Evolutionary conservation across 257 asterid genomes (phyloP), one percentile per base, ranked within the genome.

Genomic region (Fraxinus americana): DNA sequence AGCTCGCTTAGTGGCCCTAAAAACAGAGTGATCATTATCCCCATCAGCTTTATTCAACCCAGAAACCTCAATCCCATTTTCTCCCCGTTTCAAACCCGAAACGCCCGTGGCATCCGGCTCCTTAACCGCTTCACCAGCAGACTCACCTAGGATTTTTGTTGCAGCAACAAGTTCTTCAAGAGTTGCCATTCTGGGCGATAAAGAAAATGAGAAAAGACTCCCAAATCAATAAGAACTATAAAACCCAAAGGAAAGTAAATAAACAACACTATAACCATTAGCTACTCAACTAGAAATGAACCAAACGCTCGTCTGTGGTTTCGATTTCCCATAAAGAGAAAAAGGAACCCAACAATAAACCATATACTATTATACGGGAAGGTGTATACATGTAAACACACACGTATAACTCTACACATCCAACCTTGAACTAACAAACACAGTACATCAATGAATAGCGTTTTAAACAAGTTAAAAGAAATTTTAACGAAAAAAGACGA

Each of bases 141-240:
- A 54, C 10, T 17, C 65, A 2, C 27, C 76, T n/a, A 80, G 77
- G 21, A 75, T 36, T 75, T 80, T 77, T 12, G 86, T 27, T 48
- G 85, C 81, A 43, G 79, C 83, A 38, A 29, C 84, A 17, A 81
- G 72, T 45, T 83, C 86, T 75, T 80, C 83, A 27, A 75, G 74
- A 71, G 80, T 67, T 16, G 73, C 83, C 86, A 85, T 82, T 78
- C 41, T 17, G 27, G 27, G 23, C 5, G 38, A 25, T 5, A 71
- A 36, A 57, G 2, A 14, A 52, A 67, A 5, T 54, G 48, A 50
- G 54, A 21, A 63, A 70, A 79, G 77, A 66, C 82, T 43, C 73
- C 61, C 2, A 71, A 70, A 77, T 30, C 38, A 41, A 54, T 68
- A 43, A 14, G 10, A 66, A 45, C 9, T 17, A 54, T 17, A 36